A percentile compares a stretch with the other conserved stretches of the same genome.
phyloP scores from a whole-genome alignment of 495 filamentous ascomycete species.

The Hypomontagnella monticulosa region DNA sequence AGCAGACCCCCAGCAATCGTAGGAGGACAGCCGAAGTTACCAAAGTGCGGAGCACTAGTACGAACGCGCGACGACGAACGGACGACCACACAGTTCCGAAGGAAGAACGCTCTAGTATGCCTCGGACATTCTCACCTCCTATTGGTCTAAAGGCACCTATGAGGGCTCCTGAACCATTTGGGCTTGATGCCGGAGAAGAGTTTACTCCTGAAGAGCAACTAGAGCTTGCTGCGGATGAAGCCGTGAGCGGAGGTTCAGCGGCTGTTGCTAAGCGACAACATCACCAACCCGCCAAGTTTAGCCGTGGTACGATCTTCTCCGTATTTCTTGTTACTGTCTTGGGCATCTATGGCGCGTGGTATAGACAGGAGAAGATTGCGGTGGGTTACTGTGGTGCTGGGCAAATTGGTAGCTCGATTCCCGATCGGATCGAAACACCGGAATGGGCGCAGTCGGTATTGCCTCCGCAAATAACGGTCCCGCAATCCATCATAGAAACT shows the following conservation, averaged over 20 bases:
- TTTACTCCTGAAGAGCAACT: conserved; percentile 91
- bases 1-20: conserved; percentile 55
- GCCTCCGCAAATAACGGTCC: conserved; percentile 51
- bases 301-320: conserved; percentile 65
- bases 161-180: conserved; percentile 46
- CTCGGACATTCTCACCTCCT: conserved; percentile 62
- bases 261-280: conserved; percentile 37
- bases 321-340: conserved; percentile 72
- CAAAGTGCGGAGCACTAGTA: conserved; percentile 43
- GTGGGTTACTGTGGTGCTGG: conserved; percentile 96
- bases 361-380: conserved; percentile 91
- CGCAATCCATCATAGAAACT: conserved; percentile 71
- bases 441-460: conserved; percentile 53
- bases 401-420: conserved; percentile 52
- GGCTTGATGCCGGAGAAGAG: conserved; percentile 78
- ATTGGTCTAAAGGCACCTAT: conserved; percentile 6
- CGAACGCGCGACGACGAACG: conserved; percentile 47
- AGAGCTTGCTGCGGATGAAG: conserved; percentile 72
- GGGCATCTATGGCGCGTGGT: conserved; percentile 79
- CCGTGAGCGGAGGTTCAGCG: conserved; percentile 50
- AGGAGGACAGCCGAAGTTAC: conserved; percentile 50
- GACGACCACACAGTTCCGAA: conserved; percentile 44
- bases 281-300: conserved; percentile 40
- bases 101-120: conserved; percentile 39
- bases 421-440: conserved; percentile 54